These are phyloP conservation scores for Maudiozyma serrabonitensis DNA, from an alignment of 805 yeast species.

Conservation along the genomic window DNA sequence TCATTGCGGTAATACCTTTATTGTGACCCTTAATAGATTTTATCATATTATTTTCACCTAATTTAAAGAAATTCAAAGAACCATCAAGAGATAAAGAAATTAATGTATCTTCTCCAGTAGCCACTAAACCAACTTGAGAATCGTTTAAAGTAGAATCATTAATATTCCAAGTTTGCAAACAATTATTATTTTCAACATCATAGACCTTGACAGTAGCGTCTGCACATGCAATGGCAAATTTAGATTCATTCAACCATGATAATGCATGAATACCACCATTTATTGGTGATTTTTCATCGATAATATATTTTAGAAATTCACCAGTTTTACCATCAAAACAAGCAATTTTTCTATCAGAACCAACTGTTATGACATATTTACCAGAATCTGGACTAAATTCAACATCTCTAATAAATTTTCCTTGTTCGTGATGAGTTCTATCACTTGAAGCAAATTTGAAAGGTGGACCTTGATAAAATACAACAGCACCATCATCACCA, in stretches of 20 bases:
- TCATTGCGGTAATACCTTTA: slow-evolving; percentile 59
- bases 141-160: slow-evolving; percentile 37
- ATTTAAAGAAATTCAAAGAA: slow-evolving; percentile 48
- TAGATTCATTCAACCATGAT: slow-evolving; percentile 47
- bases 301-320: slow-evolving; percentile 47
- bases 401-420: slow-evolving; percentile 70
- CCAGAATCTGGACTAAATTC: slow-evolving; percentile 72
- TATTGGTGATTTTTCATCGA: slow-evolving; percentile 37
- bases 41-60: slow-evolving; percentile 28
- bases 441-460: slow-evolving; percentile 72
- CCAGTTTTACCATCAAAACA: slow-evolving; percentile 86
- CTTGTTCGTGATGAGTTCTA: slow-evolving; percentile 55
- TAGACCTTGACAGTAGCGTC: slow-evolving; percentile 68
- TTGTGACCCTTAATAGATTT: slow-evolving; percentile 66
- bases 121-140: slow-evolving; percentile 71
- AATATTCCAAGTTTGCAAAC: slow-evolving; percentile 42
- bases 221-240: slow-evolving; percentile 75
- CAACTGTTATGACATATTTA: slow-evolving; percentile 58
- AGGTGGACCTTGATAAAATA: slow-evolving; percentile 87
- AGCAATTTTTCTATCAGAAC: slow-evolving; percentile 70
- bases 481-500: slow-evolving; percentile 78
- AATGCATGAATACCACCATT: slow-evolving; percentile 75
- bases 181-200: slow-evolving; percentile 38
- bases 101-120: slow-evolving; percentile 45
- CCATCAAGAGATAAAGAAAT: slow-evolving; percentile 68